These are phyloP conservation scores for Penicillium sp. DNA, from an alignment of 2,329 filamentous ascomycete genomes.

Conservation along the genomic window DNA sequence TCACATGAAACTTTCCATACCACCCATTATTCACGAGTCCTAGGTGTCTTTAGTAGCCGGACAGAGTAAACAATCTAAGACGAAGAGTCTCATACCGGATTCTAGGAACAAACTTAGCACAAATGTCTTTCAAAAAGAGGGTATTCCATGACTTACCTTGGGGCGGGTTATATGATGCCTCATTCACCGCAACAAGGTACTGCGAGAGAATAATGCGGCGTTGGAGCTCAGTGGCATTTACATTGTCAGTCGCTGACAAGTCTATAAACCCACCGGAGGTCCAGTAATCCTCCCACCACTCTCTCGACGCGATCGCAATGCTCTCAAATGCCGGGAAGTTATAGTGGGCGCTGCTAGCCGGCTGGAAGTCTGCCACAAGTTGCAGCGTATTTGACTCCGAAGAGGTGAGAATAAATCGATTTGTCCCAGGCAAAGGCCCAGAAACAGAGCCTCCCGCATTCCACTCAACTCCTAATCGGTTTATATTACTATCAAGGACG, in stretches of 20 bases:
- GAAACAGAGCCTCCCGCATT: neutral
- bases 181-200: slow-evolving; percentile 54
- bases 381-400: neutral
- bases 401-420: neutral
- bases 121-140: neutral
- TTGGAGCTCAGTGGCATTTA: slow-evolving; percentile 52
- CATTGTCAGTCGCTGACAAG: slow-evolving; percentile 41
- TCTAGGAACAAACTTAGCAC: neutral
- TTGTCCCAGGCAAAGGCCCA: neutral
- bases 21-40: slow-evolving; percentile 12
- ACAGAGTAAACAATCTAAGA: neutral
- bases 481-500: neutral
- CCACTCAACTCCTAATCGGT: neutral
- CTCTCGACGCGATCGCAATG: slow-evolving; percentile 24
- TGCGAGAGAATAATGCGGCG: slow-evolving; percentile 55
- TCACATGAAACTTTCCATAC: slow-evolving; percentile 13
- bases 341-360: neutral
- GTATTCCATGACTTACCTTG: slow-evolving; percentile 1
- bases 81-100: neutral
- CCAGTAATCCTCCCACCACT: slow-evolving; percentile 55
- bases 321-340: neutral
- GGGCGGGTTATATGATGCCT: slow-evolving; percentile 5
- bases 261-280: slow-evolving; percentile 54
- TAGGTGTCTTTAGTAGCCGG: neutral
- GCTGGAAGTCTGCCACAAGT: neutral